Conservation (phyloP, 768 basidiomycete species). For the Erythrobasidium yunnanense region DNA sequence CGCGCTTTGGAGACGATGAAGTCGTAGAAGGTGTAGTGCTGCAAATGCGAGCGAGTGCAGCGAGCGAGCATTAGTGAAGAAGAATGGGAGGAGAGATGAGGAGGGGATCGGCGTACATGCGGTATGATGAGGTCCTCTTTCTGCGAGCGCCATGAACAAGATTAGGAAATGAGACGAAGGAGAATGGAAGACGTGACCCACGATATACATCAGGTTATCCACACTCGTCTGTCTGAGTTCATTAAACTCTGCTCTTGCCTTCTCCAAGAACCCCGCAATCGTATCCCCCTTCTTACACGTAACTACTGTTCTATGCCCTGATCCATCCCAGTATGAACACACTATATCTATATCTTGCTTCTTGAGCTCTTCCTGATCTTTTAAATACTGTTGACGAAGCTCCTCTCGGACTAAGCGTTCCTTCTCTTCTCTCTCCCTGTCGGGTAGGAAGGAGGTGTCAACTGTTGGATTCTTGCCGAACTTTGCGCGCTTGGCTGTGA, state of each 20-base stretch:
- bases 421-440: constrained; percentile 88
- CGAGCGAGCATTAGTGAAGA: constrained; percentile 5
- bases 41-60: constrained; percentile 5
- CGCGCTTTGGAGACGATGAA: constrained; percentile 97
- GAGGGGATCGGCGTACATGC: constrained; percentile 52
- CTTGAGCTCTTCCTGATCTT: constrained; percentile 49
- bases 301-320: constrained; percentile 86
- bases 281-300: constrained; percentile 95
- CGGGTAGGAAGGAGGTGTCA: constrained; percentile 95
- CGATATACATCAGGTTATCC: constrained; percentile 98
- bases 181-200: constrained; percentile 48
- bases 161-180: neutral
- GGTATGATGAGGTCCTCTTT: constrained; percentile 97
- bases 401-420: constrained; percentile 81
- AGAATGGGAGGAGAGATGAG: neutral
- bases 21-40: constrained; percentile 97
- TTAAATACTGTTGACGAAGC: constrained; percentile 78
- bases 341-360: constrained; percentile 72
- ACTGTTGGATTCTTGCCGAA: constrained; percentile 91
- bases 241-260: constrained; percentile 82
- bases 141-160: neutral
- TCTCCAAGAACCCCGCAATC: constrained; percentile 75
- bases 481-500: constrained; percentile 46
- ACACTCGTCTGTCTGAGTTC: constrained; percentile 79
- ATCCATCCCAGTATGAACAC: constrained; percentile 98